Conservation (phyloP, 2,329 filamentous ascomycete genomes). For the Hypoxylon sp. region DNA sequence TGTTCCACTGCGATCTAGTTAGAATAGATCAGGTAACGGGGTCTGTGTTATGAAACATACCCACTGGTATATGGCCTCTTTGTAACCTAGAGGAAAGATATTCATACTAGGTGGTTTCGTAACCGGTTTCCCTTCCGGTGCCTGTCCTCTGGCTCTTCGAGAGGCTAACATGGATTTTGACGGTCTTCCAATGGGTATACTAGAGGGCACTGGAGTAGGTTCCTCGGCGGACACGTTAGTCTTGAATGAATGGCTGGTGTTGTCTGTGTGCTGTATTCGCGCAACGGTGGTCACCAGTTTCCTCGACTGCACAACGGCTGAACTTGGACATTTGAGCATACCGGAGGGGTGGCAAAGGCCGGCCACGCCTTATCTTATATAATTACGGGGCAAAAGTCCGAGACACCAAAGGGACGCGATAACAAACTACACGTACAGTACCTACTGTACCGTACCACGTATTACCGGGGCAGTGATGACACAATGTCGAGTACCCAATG, state of each 20-base stretch:
- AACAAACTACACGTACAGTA: slow-evolving; percentile 9
- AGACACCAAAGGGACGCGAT: slow-evolving; percentile 45
- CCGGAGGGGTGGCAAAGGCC: slow-evolving; percentile 54
- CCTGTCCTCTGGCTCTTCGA: slow-evolving; percentile 60
- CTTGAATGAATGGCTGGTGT: slow-evolving; percentile 30
- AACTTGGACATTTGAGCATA: slow-evolving; percentile 63
- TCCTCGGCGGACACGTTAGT: slow-evolving; percentile 52
- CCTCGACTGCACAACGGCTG: slow-evolving; percentile 59
- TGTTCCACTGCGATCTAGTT: slow-evolving; percentile 77
- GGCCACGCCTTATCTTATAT: slow-evolving; percentile 50
- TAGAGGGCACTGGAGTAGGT: slow-evolving; percentile 46
- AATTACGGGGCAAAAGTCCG: slow-evolving; percentile 36
- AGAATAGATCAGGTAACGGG: slow-evolving; percentile 29
- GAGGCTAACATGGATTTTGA: slow-evolving; percentile 65
- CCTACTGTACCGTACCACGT: slow-evolving; percentile 23
- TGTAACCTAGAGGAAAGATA: slow-evolving; percentile 90
- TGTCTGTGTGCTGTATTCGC: slow-evolving; percentile 49
- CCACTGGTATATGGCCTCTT: slow-evolving; percentile 93
- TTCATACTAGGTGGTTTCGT: slow-evolving; percentile 54
- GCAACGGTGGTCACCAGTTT: slow-evolving; percentile 56
- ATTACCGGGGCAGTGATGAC: slow-evolving; percentile 33
- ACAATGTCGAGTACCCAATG: slow-evolving; percentile 30
- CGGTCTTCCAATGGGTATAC: slow-evolving; percentile 41
- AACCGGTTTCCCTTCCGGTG: slow-evolving; percentile 47
- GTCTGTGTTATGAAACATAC: slow-evolving; percentile 63